phyloP scores from a whole-genome alignment of 164 flowering plant genomes.

The Buxus sempervirens region DNA sequence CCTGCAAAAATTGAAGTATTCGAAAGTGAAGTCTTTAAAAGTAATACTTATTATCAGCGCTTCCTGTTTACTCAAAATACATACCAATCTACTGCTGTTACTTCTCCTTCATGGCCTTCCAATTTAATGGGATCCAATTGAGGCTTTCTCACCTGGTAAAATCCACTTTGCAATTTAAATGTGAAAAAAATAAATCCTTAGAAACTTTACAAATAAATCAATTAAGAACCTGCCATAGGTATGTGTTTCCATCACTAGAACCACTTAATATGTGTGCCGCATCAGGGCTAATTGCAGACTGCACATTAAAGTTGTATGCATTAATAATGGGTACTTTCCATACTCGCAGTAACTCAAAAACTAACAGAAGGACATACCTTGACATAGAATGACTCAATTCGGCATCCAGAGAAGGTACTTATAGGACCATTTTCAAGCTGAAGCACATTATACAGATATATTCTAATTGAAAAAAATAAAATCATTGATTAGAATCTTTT shows the following conservation, averaged over 20 bases:
- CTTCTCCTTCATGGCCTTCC: conserved; percentile 82
- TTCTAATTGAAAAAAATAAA: conserved; percentile 37
- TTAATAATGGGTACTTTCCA: no score
- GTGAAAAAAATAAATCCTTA: not conserved
- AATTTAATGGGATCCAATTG: conserved; percentile 50
- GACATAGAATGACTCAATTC: conserved; percentile 70
- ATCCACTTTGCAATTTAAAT: conserved; percentile 2
- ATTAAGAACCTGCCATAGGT: conserved; percentile 79
- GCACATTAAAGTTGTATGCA: conserved; percentile 11
- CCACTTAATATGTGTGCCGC: conserved; percentile 82
- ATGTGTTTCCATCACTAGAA: conserved; percentile 87
- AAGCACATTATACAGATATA: conserved; percentile 76
- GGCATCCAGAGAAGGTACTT: conserved; percentile 63
- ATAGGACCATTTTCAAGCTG: conserved; percentile 83
- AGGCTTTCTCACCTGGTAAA: conserved; percentile 65
- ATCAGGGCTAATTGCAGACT: conserved; percentile 90
- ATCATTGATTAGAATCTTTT: not conserved
- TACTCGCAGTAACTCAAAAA: not conserved
- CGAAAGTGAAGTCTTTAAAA: not conserved
- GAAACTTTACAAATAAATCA: not conserved
- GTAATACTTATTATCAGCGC: not conserved
- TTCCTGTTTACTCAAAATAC: not conserved
- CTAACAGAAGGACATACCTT: conserved; percentile 45
- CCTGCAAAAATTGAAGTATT: conserved; percentile 38
- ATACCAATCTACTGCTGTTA: conserved; percentile 90